Evolutionary conservation across 257 asterid species (phyloP), one percentile per base, ranked within the genome.

Genomic region (Solanum rostratum): DNA sequence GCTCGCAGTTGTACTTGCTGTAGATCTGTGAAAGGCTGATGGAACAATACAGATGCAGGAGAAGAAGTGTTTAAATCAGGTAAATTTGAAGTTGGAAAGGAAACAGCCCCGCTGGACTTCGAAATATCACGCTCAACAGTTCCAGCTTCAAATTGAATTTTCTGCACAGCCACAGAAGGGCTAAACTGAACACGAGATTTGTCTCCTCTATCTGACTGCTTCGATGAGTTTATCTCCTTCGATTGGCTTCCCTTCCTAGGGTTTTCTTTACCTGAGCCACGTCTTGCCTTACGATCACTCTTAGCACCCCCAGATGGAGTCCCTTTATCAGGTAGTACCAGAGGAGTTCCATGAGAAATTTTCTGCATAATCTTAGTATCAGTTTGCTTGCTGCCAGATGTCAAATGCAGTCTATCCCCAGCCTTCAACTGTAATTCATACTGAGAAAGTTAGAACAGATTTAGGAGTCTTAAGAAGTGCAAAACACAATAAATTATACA

Each of bases 1-100:
- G 99, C 99, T 65, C 99, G 96, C 49, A 97, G 89, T 87, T 97
- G 99, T 89, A 95, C 92, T 95, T 97, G 99, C 85, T 97, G 99
- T 82, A 90, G 84, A 90, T 94, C 99, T 33, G 99, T 92, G 86
- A 97, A 95, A 88, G 99, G 99, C 88, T 95, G 99, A 83, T 87
- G 97, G 87, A 92, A 94, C 84, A 89, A 87, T 68, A 86, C 83
- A n/a, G 97, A 88, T 63, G 92, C 66, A 79, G 92, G 86, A 86
- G 93, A 87, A 52, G 97, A 90, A 41, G 95, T 88, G 89, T 95
- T 95, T 86, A 93, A 92, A 93, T 95, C 99, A 84, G 98, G 98
- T 87, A 95, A 87, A 85, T 89, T 88, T 80, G 97, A 92, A 54
- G 91, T 88, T 79, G 98, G 88, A 81, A 86, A 86, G 82, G 98